phyloP scores from a whole-genome alignment of 371 early-diverging fungal genomes.

The Basidiobolus meristosporus region DNA sequence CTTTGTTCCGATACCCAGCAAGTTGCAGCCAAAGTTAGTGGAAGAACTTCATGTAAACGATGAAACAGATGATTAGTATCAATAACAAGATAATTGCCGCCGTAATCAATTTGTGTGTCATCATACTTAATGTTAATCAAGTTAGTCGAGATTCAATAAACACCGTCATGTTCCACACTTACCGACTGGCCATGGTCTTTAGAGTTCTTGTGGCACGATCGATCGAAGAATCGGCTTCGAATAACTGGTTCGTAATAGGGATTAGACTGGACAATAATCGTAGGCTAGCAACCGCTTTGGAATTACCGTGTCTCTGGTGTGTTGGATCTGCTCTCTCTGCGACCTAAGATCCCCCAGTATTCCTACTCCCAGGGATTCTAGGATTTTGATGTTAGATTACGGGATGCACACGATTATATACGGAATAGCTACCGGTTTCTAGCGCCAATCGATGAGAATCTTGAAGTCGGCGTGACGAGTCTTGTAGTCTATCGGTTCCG shows the following conservation, averaged over 20 bases:
- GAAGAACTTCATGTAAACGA: too few relatives aligned
- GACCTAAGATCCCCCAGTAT: slow-evolving; percentile 61
- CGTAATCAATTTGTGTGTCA: slow-evolving; percentile 74
- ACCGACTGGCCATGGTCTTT: slow-evolving; percentile 83
- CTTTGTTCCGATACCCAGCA: too few relatives aligned
- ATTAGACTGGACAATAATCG: too few relatives aligned
- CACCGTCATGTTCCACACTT: slow-evolving; percentile 9
- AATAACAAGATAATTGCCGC: slow-evolving; percentile 68
- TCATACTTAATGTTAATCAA: slow-evolving; percentile 32
- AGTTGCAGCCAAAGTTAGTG: too few relatives aligned
- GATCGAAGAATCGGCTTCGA: slow-evolving; percentile 76
- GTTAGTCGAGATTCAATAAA: neutral
- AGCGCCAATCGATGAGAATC: slow-evolving; percentile 78
- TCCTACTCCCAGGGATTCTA: slow-evolving; percentile 64
- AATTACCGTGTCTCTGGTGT: slow-evolving; percentile 71
- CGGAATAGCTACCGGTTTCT: slow-evolving; percentile 65
- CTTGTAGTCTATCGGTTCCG: slow-evolving; percentile 68
- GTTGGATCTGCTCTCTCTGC: slow-evolving; percentile 79
- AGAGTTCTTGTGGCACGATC: slow-evolving; percentile 75
- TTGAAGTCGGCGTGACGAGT: slow-evolving; percentile 59
- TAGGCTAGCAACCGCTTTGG: too few relatives aligned
- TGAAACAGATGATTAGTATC: slow-evolving; percentile 61
- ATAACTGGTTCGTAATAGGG: slow-evolving; percentile 4
- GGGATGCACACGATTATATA: too few relatives aligned
- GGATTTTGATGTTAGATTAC: neutral